Percentiles rank a stretch among this genome's conserved stretches.
These are phyloP conservation scores for Pneumocystis jirovecii DNA, from an alignment of 1,139 yeast genomes.

Conservation along the genomic window DNA sequence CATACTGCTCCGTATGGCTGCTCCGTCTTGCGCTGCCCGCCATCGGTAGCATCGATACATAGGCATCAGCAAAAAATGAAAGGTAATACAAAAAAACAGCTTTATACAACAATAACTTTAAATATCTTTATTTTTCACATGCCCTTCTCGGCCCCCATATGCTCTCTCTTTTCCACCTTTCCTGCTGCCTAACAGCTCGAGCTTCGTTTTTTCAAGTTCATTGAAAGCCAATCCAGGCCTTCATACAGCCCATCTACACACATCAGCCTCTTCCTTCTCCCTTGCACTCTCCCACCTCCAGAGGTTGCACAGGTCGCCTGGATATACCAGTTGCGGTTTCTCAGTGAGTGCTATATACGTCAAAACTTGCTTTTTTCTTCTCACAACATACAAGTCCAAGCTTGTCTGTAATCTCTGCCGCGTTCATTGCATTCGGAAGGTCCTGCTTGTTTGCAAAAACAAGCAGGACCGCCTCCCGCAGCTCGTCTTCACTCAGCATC, in stretches of 20 bases:
- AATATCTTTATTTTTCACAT: neutral
- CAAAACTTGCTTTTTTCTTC: constrained; percentile 42
- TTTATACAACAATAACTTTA: no score
- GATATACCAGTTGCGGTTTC: constrained; percentile 92
- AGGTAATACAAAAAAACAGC: no score
- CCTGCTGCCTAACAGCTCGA: neutral
- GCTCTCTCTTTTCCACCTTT: neutral
- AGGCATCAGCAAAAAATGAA: no score
- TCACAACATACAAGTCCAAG: constrained; percentile 34
- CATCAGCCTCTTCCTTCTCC: neutral
- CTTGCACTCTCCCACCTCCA: constrained; percentile 41
- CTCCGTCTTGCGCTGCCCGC: no score
- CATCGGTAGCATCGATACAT: no score
- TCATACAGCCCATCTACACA: constrained; percentile 53
- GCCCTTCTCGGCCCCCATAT: neutral
- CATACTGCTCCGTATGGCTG: no score
- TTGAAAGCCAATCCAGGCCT: constrained; percentile 72
- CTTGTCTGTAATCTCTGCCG: constrained; percentile 86
- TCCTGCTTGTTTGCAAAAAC: constrained; percentile 91
- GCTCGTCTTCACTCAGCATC: constrained; percentile 65
- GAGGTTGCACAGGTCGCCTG: constrained; percentile 91
- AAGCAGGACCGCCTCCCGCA: constrained; percentile 60
- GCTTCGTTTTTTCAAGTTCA: neutral
- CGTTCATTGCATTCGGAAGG: constrained; percentile 66
- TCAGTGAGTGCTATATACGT: constrained; percentile 77